Conservation (phyloP, 2,329 filamentous ascomycete species). For the Penicillium expansum region DNA sequence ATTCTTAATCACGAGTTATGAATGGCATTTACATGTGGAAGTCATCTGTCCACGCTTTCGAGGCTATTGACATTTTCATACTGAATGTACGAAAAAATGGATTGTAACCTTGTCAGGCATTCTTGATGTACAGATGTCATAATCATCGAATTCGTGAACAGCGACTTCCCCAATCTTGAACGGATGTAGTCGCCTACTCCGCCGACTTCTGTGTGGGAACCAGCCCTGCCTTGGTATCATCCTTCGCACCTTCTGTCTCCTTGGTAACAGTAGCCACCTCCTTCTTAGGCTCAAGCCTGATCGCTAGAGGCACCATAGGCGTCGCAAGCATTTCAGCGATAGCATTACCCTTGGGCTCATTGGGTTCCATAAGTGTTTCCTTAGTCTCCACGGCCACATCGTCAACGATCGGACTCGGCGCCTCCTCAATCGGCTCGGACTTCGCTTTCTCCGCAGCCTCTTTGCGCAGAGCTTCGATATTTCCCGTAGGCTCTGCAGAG, state of each 20-base stretch:
- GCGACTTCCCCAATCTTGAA: slow-evolving; percentile 21
- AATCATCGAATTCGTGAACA: slow-evolving; percentile 15
- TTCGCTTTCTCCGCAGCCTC: slow-evolving; percentile 26
- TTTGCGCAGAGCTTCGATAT: slow-evolving; percentile 31
- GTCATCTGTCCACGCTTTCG: neutral
- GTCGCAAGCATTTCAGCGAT: slow-evolving; percentile 7
- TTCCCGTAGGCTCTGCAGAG: slow-evolving; percentile 25
- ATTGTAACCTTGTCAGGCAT: slow-evolving; percentile 2
- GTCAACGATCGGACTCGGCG: neutral
- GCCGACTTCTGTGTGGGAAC: slow-evolving; percentile 1
- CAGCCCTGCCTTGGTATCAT: slow-evolving; percentile 9
- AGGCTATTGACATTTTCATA: slow-evolving; percentile 1
- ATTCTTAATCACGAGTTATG: slow-evolving; percentile 24
- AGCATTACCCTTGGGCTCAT: slow-evolving; percentile 3
- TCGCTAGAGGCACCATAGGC: neutral
- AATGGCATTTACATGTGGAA: slow-evolving; percentile 16
- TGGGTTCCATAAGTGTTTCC: slow-evolving; percentile 6
- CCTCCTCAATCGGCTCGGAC: slow-evolving; percentile 29
- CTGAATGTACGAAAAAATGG: neutral
- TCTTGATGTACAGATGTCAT: slow-evolving; percentile 21
- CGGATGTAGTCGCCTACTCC: slow-evolving; percentile 7
- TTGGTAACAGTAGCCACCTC: neutral
- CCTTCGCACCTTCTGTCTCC: slow-evolving; percentile 9
- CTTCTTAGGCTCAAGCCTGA: slow-evolving; percentile 2
- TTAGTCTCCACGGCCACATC: slow-evolving; percentile 1